phyloP scores from a whole-genome alignment of 192 early-diverging fungal species.

The Coemansia sp. region DNA sequence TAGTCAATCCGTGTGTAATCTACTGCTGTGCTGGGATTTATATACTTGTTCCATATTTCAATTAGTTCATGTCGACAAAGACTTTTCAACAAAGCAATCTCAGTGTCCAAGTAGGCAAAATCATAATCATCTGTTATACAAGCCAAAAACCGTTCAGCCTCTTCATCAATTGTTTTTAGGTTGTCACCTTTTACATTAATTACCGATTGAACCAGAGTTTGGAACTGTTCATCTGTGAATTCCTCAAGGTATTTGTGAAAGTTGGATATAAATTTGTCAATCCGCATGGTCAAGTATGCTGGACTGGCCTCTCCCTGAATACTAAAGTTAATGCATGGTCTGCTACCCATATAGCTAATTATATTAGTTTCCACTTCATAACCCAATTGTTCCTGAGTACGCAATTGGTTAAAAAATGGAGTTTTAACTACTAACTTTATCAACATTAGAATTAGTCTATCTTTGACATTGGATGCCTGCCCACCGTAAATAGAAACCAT shows the following conservation, averaged over 20 bases:
- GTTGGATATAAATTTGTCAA: constrained; percentile 71
- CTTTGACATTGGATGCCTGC: constrained; percentile 64
- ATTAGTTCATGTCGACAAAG: constrained; percentile 29
- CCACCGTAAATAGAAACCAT: constrained; percentile 78
- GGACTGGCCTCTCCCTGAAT: constrained; percentile 82
- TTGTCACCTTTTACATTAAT: no score
- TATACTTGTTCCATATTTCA: constrained; percentile 31
- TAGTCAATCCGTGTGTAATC: constrained; percentile 31
- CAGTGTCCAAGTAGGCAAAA: constrained; percentile 57
- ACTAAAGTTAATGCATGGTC: constrained; percentile 56
- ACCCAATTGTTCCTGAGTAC: constrained; percentile 84
- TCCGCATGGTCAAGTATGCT: constrained; percentile 68
- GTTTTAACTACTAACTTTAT: no score
- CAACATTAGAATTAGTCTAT: constrained; percentile 74
- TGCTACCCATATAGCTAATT: no score
- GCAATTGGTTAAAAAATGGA: constrained; percentile 83
- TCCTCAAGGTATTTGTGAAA: constrained; percentile 24
- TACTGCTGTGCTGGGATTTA: constrained; percentile 30
- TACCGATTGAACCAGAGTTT: constrained; percentile 60
- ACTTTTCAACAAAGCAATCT: constrained; percentile 2
- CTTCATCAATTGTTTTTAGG: constrained; percentile 71
- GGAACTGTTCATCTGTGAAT: constrained; percentile 48
- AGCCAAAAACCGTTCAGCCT: constrained; percentile 60
- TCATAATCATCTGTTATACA: constrained; percentile 67
- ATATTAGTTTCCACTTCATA: constrained; percentile 30